A percentile compares a stretch with the other conserved stretches of the same genome.
Conservation (phyloP, 1,139 yeast species). For the Candida labiduridarum region DNA sequence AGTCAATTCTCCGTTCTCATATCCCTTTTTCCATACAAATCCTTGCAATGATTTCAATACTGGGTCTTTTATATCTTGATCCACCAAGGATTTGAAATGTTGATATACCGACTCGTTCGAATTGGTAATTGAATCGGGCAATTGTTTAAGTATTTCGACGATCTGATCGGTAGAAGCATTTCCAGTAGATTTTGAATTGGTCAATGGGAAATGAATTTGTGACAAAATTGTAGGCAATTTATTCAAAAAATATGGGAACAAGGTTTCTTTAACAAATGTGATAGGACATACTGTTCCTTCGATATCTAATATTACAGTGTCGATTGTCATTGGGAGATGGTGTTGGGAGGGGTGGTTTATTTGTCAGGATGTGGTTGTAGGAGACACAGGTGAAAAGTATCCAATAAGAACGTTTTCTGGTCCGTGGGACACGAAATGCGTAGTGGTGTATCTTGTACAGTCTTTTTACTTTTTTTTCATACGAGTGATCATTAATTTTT, state of each 20-base stretch:
- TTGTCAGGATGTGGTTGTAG: too few species aligned
- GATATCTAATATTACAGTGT: constrained; percentile 60
- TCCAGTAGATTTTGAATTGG: not conserved
- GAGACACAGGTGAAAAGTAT: too few species aligned
- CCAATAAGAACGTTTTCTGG: too few species aligned
- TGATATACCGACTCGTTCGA: constrained; percentile 30
- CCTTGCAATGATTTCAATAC: constrained; percentile 82
- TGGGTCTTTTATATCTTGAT: constrained; percentile 75
- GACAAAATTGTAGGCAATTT: constrained; percentile 26
- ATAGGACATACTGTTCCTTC: constrained; percentile 95
- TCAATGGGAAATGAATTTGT: constrained; percentile 11
- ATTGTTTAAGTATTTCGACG: constrained; percentile 38
- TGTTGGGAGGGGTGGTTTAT: not conserved
- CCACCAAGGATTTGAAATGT: constrained; percentile 61
- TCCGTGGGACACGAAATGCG: too few species aligned
- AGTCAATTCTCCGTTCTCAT: constrained; percentile 66
- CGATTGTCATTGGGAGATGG: constrained; percentile 11
- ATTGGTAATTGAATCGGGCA: constrained; percentile 39
- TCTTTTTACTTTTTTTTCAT: too few species aligned
- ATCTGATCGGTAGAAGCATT: constrained; percentile 17
- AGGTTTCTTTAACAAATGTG: constrained; percentile 74
- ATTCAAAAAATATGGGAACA: constrained; percentile 56
- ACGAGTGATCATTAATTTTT: too few species aligned
- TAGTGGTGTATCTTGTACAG: too few species aligned
- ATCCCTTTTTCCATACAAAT: constrained; percentile 78